Conservation (phyloP, 345 rosid genomes). For the Pseudoturritis turrita region DNA sequence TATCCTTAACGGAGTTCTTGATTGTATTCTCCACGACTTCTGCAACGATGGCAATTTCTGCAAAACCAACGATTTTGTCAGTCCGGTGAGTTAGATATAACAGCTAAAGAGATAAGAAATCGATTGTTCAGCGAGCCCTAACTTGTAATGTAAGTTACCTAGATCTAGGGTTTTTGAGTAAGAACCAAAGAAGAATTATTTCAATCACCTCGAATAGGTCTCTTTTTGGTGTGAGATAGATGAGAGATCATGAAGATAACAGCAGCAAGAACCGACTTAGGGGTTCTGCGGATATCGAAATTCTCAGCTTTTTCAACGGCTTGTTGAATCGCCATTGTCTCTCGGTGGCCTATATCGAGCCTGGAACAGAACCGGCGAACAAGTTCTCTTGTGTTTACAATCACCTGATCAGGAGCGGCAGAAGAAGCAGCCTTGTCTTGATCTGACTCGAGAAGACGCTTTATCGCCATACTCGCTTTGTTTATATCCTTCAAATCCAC, state of each 20-base stretch:
- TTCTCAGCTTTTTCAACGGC: conserved; percentile 1
- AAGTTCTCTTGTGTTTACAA: conserved; percentile 12
- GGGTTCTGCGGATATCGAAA: conserved; percentile 14
- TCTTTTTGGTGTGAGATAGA: background rate
- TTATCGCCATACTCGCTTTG: background rate
- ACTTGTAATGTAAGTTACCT: background rate
- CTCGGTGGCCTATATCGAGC: background rate
- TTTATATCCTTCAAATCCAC: background rate
- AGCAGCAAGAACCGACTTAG: conserved; percentile 24
- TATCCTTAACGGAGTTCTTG: conserved; percentile 36
- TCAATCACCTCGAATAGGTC: conserved; percentile 2
- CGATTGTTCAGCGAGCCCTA: background rate
- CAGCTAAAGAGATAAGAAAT: background rate
- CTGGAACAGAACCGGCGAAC: conserved; percentile 16
- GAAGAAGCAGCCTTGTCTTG: background rate
- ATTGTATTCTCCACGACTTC: conserved; percentile 34
- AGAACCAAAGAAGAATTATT: background rate
- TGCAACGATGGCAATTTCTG: conserved; percentile 24
- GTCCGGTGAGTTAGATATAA: background rate
- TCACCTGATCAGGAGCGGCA: background rate
- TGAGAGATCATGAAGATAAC: conserved; percentile 19
- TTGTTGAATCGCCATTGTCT: conserved; percentile 5
- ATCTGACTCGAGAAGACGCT: background rate
- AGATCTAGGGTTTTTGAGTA: background rate
- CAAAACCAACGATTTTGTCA: background rate